Conservation (phyloP, 306 rosid genomes). For the Cucurbita pepo region DNA sequence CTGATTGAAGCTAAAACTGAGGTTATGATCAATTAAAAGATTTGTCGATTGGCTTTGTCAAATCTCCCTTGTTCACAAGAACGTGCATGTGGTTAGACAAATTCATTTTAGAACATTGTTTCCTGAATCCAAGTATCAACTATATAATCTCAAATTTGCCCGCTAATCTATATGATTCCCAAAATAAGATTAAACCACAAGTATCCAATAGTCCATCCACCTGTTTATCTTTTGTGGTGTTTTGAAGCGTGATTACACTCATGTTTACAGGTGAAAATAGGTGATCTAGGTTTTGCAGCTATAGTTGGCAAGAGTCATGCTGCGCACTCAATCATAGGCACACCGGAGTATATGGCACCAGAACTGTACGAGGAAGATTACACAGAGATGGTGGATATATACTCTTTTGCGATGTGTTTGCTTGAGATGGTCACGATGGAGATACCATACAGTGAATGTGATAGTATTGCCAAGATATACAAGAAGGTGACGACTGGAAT, state of each 20-base stretch:
- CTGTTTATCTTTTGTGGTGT: neutral
- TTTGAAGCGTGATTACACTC: neutral
- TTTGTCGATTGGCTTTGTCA: too few relatives aligned
- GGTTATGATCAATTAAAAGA: neutral
- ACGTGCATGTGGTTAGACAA: neutral
- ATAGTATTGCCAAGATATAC: slow-evolving; percentile 72
- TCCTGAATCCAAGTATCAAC: neutral
- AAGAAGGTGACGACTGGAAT: slow-evolving; percentile 61
- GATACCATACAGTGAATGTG: slow-evolving; percentile 88
- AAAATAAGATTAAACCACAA: neutral
- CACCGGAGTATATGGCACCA: slow-evolving; percentile 93
- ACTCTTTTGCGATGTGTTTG: slow-evolving; percentile 87
- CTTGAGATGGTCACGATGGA: slow-evolving; percentile 89
- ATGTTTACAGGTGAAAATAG: slow-evolving; percentile 51
- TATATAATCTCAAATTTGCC: neutral
- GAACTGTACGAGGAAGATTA: slow-evolving; percentile 89
- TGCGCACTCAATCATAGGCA: slow-evolving; percentile 78
- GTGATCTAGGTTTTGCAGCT: slow-evolving; percentile 88
- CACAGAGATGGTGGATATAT: slow-evolving; percentile 94
- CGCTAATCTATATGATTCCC: neutral
- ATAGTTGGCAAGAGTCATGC: slow-evolving; percentile 67
- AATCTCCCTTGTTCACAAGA: neutral
- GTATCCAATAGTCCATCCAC: neutral
- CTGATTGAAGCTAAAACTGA: neutral
- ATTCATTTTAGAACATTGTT: neutral